Evolutionary conservation across 2,329 filamentous ascomycete genomes (phyloP), one percentile per base, ranked within the genome.

Genomic region (Dactylellina leptospora): DNA sequence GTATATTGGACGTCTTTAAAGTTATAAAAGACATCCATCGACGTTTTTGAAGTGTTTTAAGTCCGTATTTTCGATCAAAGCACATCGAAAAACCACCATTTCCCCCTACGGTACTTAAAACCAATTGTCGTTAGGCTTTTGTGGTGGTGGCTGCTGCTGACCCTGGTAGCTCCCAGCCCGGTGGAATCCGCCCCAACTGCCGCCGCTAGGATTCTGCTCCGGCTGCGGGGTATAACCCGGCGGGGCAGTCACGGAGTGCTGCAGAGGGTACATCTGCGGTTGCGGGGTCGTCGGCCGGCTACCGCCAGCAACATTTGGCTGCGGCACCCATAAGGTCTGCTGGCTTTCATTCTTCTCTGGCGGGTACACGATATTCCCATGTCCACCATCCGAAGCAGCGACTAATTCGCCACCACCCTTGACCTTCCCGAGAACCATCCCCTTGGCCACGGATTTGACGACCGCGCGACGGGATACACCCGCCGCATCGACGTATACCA

Each of bases 401-500:
- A 93, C 84, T 18, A 92, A 83, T 75, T 91, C 86, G 1, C 90
- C 87, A 3, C 89, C 90, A 36, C 88, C 88, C 66, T 87, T 86
- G 51, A 93, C 90, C 75, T 87, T 88, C 33, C 91, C 91, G 3
- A 96, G 88, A 0, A 96, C 88, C 95, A 99, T 97, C 40, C 95
- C 92, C 82, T 96, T 97, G 18, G 93, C 95, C 0, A 97, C 95
- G 42, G 90, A 91, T 83, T 97, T 99, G 78, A 99, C 86, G 44
- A 99, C 87, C 0, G 95, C 95, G 73, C 88, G 87, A 42, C 95
- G 85, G 61, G 91, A 96, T 1, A 99, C 95, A 33, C 95, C 95
- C 0, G 93, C 90, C 1, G 96, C 93, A 77, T 99, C 95, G 72
- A 99, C 96, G 79, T 99, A 99, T 28, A 99, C 95, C 25, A 99